phyloP scores from a whole-genome alignment of 2,329 filamentous ascomycete species.

The Boeremia exigua region DNA sequence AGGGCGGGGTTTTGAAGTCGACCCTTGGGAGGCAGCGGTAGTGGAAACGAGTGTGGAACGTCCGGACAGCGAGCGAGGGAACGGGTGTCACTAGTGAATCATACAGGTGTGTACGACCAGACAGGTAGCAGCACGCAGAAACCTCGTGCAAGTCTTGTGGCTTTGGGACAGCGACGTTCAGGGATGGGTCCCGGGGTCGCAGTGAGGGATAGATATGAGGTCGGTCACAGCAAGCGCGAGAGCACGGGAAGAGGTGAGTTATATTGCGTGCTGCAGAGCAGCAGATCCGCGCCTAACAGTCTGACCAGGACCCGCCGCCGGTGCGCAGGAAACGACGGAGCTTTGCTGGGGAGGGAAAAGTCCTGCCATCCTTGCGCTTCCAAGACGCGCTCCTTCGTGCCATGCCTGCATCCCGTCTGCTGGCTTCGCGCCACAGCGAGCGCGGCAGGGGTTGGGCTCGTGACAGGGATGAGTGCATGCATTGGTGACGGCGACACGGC shows the following conservation, averaged over 20 bases:
- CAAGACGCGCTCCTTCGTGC: conserved; percentile 25
- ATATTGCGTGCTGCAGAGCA: conserved; percentile 37
- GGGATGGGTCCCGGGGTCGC: conserved; percentile 1
- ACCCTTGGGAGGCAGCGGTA: conserved; percentile 26
- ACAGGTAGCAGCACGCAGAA: conserved; percentile 15
- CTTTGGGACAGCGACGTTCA: conserved; percentile 16
- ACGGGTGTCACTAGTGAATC: conserved; percentile 33
- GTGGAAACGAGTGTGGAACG: conserved; percentile 44
- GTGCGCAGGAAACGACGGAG: conserved; percentile 34
- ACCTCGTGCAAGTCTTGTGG: conserved; percentile 36
- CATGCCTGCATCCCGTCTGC: conserved; percentile 32
- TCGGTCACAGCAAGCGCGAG: conserved; percentile 21
- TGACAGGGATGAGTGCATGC: conserved; percentile 16
- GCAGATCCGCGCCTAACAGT: conserved; percentile 25
- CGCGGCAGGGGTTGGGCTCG: conserved; percentile 18
- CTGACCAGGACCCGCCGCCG: conserved; percentile 23
- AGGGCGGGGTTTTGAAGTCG: conserved; percentile 27
- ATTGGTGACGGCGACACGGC: conserved; percentile 32
- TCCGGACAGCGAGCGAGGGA: conserved; percentile 29
- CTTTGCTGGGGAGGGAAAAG: conserved; percentile 24
- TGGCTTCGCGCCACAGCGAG: conserved; percentile 32
- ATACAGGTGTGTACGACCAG: conserved; percentile 12
- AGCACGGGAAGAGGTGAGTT: conserved; percentile 26
- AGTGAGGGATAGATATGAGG: conserved; percentile 16
- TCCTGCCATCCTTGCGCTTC: conserved; percentile 22